Base-by-base conservation (phyloP, 345 rosid species). In the Lumnitzera racemosa region DNA sequence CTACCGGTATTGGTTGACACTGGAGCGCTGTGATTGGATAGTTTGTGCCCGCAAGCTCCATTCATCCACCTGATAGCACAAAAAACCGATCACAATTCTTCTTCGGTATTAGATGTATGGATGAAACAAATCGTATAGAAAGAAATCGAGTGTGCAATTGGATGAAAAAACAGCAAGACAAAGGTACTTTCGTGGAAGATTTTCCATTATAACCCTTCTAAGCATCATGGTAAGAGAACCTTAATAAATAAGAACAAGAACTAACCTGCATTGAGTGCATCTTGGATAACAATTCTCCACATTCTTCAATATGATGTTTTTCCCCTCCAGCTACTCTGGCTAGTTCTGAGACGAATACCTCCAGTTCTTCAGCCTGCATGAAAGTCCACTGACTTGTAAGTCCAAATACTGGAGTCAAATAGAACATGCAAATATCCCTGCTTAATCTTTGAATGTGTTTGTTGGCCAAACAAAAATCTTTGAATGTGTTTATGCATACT, bases 281-380 rank as follows among this genome's bases (percentile, higher is more conserved):
- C 65, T 61, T 74, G 11, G 69, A 81, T 46, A 89, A 73, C 51
- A 80, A 49, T 60, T 74, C 73, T 57, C 88, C 85, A 17, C 90
- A 83, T 67, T 87, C 98, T 80, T 80, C 86, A 48, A 81, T 54
- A 23, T 82, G 74, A 24, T 80, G 76, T 70, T 65, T 89, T 73
- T 91, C 95, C 8, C 68, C 65, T 36, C 79, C 81, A 56, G 69
- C 74, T 70, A 87, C 82, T 69, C 83, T 81, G 13, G 92, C 95
- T 59, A 91, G 60, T 67, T 91, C 90, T 24, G 90, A 89, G 15
- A 85, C 47, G 78, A 80, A 70, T 23, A 55, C 67, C 64, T 91
- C 95, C 72, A 80, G 68, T 65, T 83, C 86, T 66, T 78, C 74
- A 14, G 90, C 89, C 95, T 91, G 84, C 81, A 75, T 13, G 15